Percentiles rank a stretch among this genome's conserved stretches.
Evolutionary conservation across 441 rosid species (phyloP).

Genomic region (Pelargonium myrrhifolium): DNA sequence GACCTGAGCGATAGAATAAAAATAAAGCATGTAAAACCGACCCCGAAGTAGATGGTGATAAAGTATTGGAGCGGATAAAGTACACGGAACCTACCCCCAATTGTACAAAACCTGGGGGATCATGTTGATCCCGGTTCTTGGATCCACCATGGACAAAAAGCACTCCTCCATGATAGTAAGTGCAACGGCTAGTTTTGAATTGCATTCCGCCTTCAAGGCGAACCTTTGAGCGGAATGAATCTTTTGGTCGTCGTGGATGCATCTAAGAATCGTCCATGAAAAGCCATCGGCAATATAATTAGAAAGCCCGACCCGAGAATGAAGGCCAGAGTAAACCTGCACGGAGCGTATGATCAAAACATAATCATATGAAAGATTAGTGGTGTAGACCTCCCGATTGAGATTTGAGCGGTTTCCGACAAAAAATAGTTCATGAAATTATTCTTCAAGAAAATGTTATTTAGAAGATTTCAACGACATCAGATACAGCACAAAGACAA

Average conservation of each 20-base stretch:
- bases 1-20: conserved; percentile 45
- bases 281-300: conserved; percentile 48
- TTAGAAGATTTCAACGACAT: background rate
- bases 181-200: conserved; percentile 86
- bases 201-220: conserved; percentile 89
- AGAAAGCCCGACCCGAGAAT: conserved; percentile 58
- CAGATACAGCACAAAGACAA: background rate
- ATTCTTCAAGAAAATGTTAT: no score
- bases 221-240: conserved; percentile 63
- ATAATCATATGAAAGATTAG: conserved; percentile 10
- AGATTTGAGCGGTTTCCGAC: background rate
- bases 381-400: background rate
- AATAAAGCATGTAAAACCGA: background rate
- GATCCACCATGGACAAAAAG: conserved; percentile 90
- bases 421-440: no score
- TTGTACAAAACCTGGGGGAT: conserved; percentile 84
- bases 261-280: conserved; percentile 82
- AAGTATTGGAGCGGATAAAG: conserved; percentile 6
- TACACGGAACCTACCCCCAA: conserved; percentile 59
- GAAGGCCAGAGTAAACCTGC: conserved; percentile 77
- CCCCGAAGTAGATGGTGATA: conserved; percentile 2
- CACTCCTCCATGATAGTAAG: conserved; percentile 93
- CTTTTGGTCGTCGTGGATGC: conserved; percentile 79
- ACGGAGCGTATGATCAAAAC: conserved; percentile 21
- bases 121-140: conserved; percentile 94